Base-by-base conservation (phyloP, 139 green algal genomes). In the Pseudopediastrum boryanum region DNA sequence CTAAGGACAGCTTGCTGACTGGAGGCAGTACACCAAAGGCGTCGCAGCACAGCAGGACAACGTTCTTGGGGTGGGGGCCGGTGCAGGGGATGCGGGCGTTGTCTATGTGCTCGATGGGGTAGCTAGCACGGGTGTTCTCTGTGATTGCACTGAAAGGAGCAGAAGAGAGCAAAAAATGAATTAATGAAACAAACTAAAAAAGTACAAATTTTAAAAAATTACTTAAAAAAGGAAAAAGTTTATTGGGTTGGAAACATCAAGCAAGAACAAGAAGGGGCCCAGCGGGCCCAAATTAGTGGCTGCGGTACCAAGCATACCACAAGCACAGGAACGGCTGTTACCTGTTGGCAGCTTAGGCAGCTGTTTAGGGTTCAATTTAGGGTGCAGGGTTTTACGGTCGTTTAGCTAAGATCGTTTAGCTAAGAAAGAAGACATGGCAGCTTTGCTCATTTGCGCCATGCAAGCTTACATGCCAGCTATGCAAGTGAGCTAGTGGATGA, bases 41-140 rank as follows among this genome's bases (percentile, higher is more conserved):
- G 29, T 89, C 83, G 66, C 86, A 91, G 59, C 83, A 86, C 51
- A 91, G 84, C 71, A 91, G 76, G 10, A 91, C 81, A 44, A 99
- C 87, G 81, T 97, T 96, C 77, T 93, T 93, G 66, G 95, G 95
- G 86, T 98, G 95, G 0, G 83, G 80, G 8, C 89, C 95, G 46
- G 94, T 67, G 86, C 95, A 98, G 27, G 95, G 95, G 62, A 98
- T 97, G 23, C 84, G 79, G 6, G 94, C 94, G 79, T 98, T 99
- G 79, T 80, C 68, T 65, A 99, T 99, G 90, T 91, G 94, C 43
- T 98, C 80, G 61, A 99, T 97, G 56, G 96, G 96, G 88, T 99
- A 99, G 16, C 89, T 94, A 4, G 91, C 95, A 31, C 95, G 91
- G 3, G 95, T 98, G 87, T 98, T 98, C 70, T 98, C 94, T 35